Conservation (phyloP, 2,329 filamentous ascomycete species). For the Xenosphaeropsis pyriputrescens region DNA sequence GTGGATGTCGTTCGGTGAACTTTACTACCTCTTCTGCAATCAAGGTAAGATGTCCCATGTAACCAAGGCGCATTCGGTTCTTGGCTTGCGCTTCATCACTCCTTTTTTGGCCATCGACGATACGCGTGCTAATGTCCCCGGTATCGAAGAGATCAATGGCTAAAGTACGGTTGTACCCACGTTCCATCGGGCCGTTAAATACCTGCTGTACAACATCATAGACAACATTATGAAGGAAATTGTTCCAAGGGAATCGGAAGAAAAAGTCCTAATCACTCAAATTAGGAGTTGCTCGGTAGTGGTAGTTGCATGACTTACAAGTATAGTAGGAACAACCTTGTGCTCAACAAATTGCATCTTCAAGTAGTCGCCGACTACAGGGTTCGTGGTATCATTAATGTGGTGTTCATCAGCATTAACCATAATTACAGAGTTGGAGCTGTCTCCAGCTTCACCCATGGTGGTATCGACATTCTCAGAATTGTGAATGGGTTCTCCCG, state of each 20-base stretch:
- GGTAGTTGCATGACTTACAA: slow-evolving; percentile 42
- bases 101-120: slow-evolving; percentile 76
- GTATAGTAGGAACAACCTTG: slow-evolving; percentile 83
- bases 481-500: slow-evolving; percentile 6
- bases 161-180: slow-evolving; percentile 78
- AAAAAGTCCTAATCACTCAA: slow-evolving; percentile 65
- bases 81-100: slow-evolving; percentile 77
- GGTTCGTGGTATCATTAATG: slow-evolving; percentile 18
- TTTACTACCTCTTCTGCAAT: slow-evolving; percentile 98
- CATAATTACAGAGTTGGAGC: slow-evolving; percentile 14
- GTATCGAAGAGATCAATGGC: slow-evolving; percentile 88
- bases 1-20: slow-evolving; percentile 87
- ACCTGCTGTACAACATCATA: slow-evolving; percentile 99
- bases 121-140: slow-evolving; percentile 78
- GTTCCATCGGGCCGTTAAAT: slow-evolving; percentile 96
- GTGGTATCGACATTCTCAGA: slow-evolving; percentile 14
- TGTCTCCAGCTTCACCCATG: slow-evolving; percentile 17
- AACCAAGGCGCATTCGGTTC: slow-evolving; percentile 83
- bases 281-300: slow-evolving; percentile 6
- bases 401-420: slow-evolving; percentile 12
- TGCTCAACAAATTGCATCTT: slow-evolving; percentile 97
- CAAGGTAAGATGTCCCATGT: slow-evolving; percentile 95
- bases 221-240: slow-evolving; percentile 97
- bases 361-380: slow-evolving; percentile 84
- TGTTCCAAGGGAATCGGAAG: slow-evolving; percentile 98